Evolutionary conservation across 768 basidiomycete genomes (phyloP).

Genomic region (Cantharellus cinnabarinus): DNA sequence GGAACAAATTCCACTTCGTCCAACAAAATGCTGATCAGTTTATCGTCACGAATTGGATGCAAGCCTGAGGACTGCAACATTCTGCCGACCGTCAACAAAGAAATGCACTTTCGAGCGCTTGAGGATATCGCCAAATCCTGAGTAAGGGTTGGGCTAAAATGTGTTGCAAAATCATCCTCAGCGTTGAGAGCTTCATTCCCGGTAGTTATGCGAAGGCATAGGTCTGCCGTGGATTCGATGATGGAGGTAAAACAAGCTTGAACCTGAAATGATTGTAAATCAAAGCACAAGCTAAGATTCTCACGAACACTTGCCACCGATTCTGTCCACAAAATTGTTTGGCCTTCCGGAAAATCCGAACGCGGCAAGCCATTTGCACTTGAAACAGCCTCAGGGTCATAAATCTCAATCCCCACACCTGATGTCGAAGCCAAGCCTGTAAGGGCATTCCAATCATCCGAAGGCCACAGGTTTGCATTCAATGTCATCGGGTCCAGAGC

Average conservation of each 20-base stretch:
- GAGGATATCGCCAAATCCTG: not conserved
- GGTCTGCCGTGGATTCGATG: not conserved
- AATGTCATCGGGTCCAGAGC: conserved; percentile 21
- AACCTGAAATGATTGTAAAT: not conserved
- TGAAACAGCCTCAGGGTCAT: too few relatives aligned
- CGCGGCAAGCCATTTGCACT: not conserved
- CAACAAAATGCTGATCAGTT: conserved; percentile 10
- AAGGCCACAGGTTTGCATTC: too few relatives aligned
- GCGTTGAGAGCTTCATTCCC: not conserved
- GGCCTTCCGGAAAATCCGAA: not conserved
- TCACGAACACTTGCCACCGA: not conserved
- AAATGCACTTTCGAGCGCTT: not conserved
- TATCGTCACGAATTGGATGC: conserved; percentile 40
- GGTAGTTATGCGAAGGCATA: not conserved
- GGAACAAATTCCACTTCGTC: not conserved
- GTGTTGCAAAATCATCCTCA: not conserved
- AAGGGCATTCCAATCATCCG: too few relatives aligned
- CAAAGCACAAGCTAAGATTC: not conserved
- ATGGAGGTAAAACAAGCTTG: not conserved
- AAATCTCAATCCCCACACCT: too few relatives aligned
- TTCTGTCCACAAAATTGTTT: not conserved
- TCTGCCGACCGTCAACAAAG: conserved; percentile 40
- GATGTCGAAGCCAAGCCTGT: too few relatives aligned
- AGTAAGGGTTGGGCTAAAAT: not conserved
- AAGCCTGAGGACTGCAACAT: conserved; percentile 37